Conservation (phyloP, 306 rosid species). For the Rubus parviflorus region DNA sequence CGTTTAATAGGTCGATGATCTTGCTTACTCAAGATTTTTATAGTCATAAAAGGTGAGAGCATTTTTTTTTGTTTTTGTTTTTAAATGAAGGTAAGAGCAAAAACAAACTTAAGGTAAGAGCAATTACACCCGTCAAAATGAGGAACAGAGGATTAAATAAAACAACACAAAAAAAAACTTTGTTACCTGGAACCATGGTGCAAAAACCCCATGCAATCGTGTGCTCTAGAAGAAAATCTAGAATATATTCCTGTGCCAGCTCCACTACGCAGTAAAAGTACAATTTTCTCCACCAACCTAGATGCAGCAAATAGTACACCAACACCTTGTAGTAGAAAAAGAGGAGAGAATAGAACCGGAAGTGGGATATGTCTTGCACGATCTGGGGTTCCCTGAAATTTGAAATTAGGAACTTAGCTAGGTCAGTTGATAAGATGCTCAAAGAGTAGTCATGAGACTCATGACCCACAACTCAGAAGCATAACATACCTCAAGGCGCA, state of each 20-base stretch:
- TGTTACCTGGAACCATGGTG: conserved; percentile 97
- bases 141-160: conserved; percentile 7
- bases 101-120: background rate
- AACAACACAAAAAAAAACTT: background rate
- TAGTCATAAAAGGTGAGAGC: background rate
- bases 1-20: conserved; percentile 14
- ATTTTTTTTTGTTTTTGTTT: no score
- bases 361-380: conserved; percentile 62
- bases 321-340: conserved; percentile 78
- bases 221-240: conserved; percentile 68
- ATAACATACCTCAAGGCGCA: conserved; percentile 79
- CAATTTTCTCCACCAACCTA: conserved; percentile 75
- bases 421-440: conserved; percentile 21
- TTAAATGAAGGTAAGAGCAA: background rate
- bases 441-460: conserved; percentile 22
- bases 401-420: conserved; percentile 19
- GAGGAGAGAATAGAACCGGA: conserved; percentile 79
- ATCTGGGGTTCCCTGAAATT: conserved; percentile 83
- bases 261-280: conserved; percentile 65
- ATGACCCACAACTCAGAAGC: conserved; percentile 29
- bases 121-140: background rate
- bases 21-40: conserved; percentile 13
- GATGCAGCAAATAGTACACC: conserved; percentile 70
- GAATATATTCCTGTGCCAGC: conserved; percentile 67
- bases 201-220: conserved; percentile 89